Evolutionary conservation across 2,329 filamentous ascomycete species (phyloP).

Genomic region (Aschersonia sp.): DNA sequence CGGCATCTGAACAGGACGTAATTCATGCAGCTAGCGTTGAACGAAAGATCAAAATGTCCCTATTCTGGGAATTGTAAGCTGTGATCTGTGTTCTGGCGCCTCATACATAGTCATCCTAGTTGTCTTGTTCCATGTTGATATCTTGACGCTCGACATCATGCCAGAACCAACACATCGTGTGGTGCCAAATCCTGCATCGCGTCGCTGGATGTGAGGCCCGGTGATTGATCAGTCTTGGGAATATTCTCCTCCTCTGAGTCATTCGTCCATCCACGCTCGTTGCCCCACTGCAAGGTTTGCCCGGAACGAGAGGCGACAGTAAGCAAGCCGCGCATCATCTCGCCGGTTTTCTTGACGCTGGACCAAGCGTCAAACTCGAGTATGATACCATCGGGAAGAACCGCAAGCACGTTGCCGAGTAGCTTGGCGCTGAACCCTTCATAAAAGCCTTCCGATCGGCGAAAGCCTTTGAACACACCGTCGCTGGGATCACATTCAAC

Average conservation of each 20-base stretch:
- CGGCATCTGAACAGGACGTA: too few relatives aligned
- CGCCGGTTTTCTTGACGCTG: slow-evolving; percentile 49
- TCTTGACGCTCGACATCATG: neutral
- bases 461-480: slow-evolving; percentile 52
- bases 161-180: slow-evolving; percentile 6
- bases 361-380: slow-evolving; percentile 59
- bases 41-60: too few relatives aligned
- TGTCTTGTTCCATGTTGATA: too few relatives aligned
- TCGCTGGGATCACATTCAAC: slow-evolving; percentile 61
- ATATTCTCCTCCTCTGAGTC: slow-evolving; percentile 21
- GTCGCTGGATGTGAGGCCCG: neutral
- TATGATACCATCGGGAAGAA: slow-evolving; percentile 38
- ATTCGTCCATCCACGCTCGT: slow-evolving; percentile 50
- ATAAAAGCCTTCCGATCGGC: slow-evolving; percentile 53
- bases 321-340: slow-evolving; percentile 48
- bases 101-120: too few relatives aligned
- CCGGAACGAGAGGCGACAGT: slow-evolving; percentile 31
- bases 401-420: slow-evolving; percentile 39
- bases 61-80: too few relatives aligned
- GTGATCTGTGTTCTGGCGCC: too few relatives aligned
- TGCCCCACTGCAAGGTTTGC: slow-evolving; percentile 50
- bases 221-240: neutral
- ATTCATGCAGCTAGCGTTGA: too few relatives aligned
- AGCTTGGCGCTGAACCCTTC: slow-evolving; percentile 49
- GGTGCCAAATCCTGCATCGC: slow-evolving; percentile 6